Evolutionary conservation across 2,329 filamentous ascomycete species (phyloP).

Genomic region (Botrytis medusae): DNA sequence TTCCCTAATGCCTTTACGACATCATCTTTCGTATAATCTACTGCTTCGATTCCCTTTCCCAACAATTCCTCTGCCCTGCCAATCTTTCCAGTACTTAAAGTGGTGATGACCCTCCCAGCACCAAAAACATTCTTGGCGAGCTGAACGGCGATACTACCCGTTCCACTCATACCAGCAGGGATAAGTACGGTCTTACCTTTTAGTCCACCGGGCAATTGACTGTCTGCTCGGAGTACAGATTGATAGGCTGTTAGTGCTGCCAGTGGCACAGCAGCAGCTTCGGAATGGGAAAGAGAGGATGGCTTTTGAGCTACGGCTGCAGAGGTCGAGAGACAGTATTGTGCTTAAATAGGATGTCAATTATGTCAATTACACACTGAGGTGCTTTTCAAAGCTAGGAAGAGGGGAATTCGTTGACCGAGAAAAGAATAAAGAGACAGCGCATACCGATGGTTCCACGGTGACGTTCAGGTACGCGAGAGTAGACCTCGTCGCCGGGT

Average conservation of each 20-base stretch:
- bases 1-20: neutral
- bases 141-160: neutral
- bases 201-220: slow-evolving; percentile 40
- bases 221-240: slow-evolving; percentile 40
- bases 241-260: slow-evolving; percentile 45
- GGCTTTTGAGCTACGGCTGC: slow-evolving; percentile 44
- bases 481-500: slow-evolving; percentile 44
- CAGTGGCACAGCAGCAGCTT: slow-evolving; percentile 46
- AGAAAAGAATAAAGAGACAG: neutral
- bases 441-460: slow-evolving; percentile 38
- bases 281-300: slow-evolving; percentile 41
- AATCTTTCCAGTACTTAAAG: neutral
- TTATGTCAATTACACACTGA: neutral
- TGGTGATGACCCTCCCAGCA: neutral
- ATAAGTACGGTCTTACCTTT: slow-evolving; percentile 44
- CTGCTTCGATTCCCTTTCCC: neutral
- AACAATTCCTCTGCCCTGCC: neutral
- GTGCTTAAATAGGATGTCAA: neutral
- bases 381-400: neutral
- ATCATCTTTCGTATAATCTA: neutral
- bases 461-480: slow-evolving; percentile 38
- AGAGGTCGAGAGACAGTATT: slow-evolving; percentile 36
- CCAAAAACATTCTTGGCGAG: neutral
- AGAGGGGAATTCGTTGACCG: neutral
- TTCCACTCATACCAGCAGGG: slow-evolving; percentile 39